phyloP scores from a whole-genome alignment of 176 grass and related monocot species.

The Carex myosuroides region DNA sequence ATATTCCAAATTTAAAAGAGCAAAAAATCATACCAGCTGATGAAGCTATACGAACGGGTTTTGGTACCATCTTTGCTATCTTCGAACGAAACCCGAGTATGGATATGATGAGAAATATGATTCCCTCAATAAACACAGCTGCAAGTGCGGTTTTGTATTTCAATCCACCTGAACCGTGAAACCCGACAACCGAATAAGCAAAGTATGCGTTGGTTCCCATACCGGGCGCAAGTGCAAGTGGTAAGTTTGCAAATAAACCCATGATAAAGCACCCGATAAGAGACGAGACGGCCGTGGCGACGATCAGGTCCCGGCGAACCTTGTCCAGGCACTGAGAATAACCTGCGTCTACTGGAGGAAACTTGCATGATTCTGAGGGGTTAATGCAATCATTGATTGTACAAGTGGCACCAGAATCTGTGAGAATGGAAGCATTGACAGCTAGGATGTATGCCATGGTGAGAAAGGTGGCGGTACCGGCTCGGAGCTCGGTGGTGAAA shows the following conservation, averaged over 20 bases:
- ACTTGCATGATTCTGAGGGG: conserved; percentile 41
- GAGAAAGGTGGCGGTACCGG: conserved; percentile 73
- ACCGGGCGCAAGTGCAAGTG: conserved; percentile 55
- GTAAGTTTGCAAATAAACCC: conserved; percentile 73
- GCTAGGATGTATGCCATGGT: conserved; percentile 91
- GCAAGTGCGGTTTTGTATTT: conserved; percentile 55
- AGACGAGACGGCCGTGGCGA: conserved; percentile 64
- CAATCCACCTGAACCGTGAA: conserved; percentile 69
- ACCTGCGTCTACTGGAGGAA: conserved; percentile 62
- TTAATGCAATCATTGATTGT: conserved; percentile 40
- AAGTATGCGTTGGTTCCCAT: conserved; percentile 92
- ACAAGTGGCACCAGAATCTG: conserved; percentile 72
- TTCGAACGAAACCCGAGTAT: conserved; percentile 41
- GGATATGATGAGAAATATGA: conserved; percentile 60
- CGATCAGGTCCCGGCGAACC: conserved; percentile 64
- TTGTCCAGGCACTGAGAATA: conserved; percentile 54
- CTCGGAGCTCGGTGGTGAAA: conserved; percentile 75
- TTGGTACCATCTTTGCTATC: conserved; percentile 50
- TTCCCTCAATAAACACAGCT: conserved; percentile 67
- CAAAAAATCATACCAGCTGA: conserved; percentile 33
- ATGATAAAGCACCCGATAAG: conserved; percentile 66
- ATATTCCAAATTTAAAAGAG: background rate
- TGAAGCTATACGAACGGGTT: conserved; percentile 49
- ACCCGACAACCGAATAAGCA: conserved; percentile 67
- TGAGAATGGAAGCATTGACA: conserved; percentile 71